phyloP scores from a whole-genome alignment of 169 alveolate genomes.

The Theileria parva region DNA sequence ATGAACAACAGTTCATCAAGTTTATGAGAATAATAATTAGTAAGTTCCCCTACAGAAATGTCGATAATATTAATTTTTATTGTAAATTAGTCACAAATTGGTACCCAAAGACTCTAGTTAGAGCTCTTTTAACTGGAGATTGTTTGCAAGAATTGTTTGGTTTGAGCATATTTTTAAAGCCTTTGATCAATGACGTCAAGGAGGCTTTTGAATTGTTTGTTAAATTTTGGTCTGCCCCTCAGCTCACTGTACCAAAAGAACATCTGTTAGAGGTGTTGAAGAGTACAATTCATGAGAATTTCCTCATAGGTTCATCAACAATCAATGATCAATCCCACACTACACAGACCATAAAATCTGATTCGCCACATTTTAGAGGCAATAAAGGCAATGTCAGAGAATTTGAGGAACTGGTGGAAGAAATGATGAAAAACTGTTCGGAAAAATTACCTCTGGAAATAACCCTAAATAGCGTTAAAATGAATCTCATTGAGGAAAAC shows the following conservation, averaged over 20 bases:
- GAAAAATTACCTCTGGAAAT: conserved; percentile 12
- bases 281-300: conserved; percentile 19
- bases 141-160: not conserved
- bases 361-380: not conserved
- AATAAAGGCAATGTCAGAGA: not conserved
- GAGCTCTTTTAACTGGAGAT: not conserved
- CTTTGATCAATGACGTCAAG: conserved; percentile 12
- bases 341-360: not conserved
- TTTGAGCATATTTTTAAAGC: conserved; percentile 5
- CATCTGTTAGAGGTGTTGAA: conserved; percentile 1
- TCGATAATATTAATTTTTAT: not conserved
- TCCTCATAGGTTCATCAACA: conserved; percentile 18
- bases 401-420: not conserved
- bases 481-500: not conserved
- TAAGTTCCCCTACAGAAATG: conserved; percentile 2
- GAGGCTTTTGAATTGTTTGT: conserved; percentile 30
- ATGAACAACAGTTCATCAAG: conserved; percentile 12
- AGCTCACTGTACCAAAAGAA: not conserved
- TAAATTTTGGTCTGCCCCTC: conserved; percentile 35
- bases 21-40: conserved; percentile 4
- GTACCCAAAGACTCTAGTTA: conserved; percentile 18
- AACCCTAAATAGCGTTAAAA: conserved; percentile 3
- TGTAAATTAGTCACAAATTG: conserved; percentile 11
- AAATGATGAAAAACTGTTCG: not conserved
- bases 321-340: not conserved